A percentile compares a stretch with the other conserved stretches of the same genome.
phyloP scores from a whole-genome alignment of 371 early-diverging fungal genomes.

The Umbelopsis sp. region DNA sequence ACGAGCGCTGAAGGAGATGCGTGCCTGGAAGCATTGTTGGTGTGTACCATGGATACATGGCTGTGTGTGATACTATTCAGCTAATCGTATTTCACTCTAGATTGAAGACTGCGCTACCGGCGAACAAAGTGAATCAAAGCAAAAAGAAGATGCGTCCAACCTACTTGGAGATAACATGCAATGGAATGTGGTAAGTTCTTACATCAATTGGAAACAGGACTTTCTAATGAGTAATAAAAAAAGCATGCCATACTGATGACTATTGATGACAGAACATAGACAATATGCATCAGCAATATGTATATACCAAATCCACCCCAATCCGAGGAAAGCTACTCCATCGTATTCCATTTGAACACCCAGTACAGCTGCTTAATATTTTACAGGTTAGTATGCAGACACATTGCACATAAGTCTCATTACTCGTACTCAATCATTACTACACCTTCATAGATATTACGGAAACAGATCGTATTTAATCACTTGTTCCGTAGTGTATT shows the following conservation, averaged over 20 bases:
- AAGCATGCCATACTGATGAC: not conserved
- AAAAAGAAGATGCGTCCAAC: not conserved
- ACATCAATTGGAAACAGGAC: not conserved
- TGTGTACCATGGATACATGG: not conserved
- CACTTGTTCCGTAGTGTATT: slow-evolving; percentile 57
- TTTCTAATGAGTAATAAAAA: too few relatives aligned
- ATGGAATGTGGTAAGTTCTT: slow-evolving; percentile 1
- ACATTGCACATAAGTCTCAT: not conserved
- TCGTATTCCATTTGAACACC: slow-evolving; percentile 60
- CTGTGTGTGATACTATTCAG: not conserved
- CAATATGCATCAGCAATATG: slow-evolving; percentile 36
- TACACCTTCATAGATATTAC: slow-evolving; percentile 30
- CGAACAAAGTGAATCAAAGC: slow-evolving; percentile 16
- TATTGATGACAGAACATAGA: slow-evolving; percentile 22
- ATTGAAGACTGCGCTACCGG: not conserved
- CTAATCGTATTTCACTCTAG: not conserved
- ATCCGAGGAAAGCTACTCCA: slow-evolving; percentile 44
- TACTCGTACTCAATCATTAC: not conserved
- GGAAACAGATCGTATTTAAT: slow-evolving; percentile 64
- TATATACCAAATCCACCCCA: slow-evolving; percentile 29
- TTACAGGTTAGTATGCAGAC: slow-evolving; percentile 35
- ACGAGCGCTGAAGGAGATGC: not conserved
- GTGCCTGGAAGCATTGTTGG: not conserved
- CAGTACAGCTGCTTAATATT: slow-evolving; percentile 54
- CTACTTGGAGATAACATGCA: not conserved